Evolutionary conservation across 805 yeast genomes (phyloP).

Genomic region (Kodamaea kakaduensis): DNA sequence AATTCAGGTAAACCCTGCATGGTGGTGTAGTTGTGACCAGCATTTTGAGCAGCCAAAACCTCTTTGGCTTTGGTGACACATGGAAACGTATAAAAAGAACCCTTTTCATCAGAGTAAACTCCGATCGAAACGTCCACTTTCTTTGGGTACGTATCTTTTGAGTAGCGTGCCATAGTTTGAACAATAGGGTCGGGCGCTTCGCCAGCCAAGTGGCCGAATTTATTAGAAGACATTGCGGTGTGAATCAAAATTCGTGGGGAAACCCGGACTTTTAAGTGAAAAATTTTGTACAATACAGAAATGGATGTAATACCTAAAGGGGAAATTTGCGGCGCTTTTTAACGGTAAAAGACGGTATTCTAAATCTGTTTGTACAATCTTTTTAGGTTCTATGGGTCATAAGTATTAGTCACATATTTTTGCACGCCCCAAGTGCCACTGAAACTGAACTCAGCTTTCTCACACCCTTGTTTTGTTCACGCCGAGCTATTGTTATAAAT

Average conservation of each 20-base stretch:
- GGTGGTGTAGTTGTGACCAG: constrained; percentile 43
- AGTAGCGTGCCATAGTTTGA: constrained; percentile 17
- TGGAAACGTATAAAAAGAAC: constrained; percentile 36
- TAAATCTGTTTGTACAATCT: too few relatives aligned
- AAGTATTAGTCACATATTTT: too few relatives aligned
- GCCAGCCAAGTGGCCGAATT: constrained; percentile 16
- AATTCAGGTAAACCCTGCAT: constrained; percentile 41
- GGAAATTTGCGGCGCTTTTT: constrained; percentile 1
- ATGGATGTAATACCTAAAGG: neutral
- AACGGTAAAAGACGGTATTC: neutral
- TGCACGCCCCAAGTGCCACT: too few relatives aligned
- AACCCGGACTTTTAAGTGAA: neutral
- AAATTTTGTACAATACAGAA: neutral
- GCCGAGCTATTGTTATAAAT: too few relatives aligned
- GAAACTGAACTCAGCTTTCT: too few relatives aligned
- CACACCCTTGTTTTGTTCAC: too few relatives aligned
- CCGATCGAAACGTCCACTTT: constrained; percentile 44
- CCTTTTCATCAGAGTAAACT: constrained; percentile 41
- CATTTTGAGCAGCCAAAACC: constrained; percentile 29
- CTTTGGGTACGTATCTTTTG: constrained; percentile 25
- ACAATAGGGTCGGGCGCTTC: constrained; percentile 30
- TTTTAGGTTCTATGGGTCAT: too few relatives aligned
- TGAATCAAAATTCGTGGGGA: neutral
- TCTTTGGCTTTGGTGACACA: constrained; percentile 35
- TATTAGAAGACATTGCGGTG: constrained; percentile 15